Evolutionary conservation across 192 early-diverging fungal species (phyloP), one percentile per base, ranked within the genome.

Genomic region (Rhizoclosmatium sp.): DNA sequence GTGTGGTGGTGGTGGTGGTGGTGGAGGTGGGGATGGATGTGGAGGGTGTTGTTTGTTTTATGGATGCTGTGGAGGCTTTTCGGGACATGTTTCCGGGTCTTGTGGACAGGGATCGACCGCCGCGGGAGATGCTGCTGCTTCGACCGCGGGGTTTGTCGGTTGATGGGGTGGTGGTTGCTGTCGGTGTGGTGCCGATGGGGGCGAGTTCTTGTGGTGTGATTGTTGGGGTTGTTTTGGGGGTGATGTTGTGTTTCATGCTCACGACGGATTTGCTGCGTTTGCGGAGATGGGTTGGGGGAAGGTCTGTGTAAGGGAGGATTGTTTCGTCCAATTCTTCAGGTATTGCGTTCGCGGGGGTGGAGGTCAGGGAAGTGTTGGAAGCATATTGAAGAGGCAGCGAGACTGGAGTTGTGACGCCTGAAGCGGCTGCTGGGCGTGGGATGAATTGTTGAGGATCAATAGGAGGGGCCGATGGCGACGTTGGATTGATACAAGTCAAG

Each of bases 401-500:
- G 5, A 21, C 21, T 68, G 66, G 47, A 12, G 42, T 68, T 44
- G 44, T 21, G 4, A 59, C 16, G 42, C 42, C 59, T 23, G 56
- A 58, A 23, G 21, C 10, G 14, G 71, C 59, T 21, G 16, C 14
- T 59, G 12, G 51, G 9, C 65, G 42, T 56, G 75, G 75, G 4
- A 76, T 67, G 45, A 76, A 76, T 39, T 49, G 49, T 62, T 76
- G 75, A 1, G 75, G 75, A 46, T 76, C 75, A 23, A 76, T 66
- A 2, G 75, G 64, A 10, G 75, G 75, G 41, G 47, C 47, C 21
- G 59, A 62, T 12, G 75, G 75, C 31, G n/a, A 48, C 1, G 64
- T 56, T 16, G 75, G 75, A 51, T 76, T 76, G 60, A 76, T 76
- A 48, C 58, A 76, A n/a, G 75, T 76, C 10, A 76, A 46, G 47